Conservation (phyloP, 768 basidiomycete genomes). For the Agaricus subrufescens region DNA sequence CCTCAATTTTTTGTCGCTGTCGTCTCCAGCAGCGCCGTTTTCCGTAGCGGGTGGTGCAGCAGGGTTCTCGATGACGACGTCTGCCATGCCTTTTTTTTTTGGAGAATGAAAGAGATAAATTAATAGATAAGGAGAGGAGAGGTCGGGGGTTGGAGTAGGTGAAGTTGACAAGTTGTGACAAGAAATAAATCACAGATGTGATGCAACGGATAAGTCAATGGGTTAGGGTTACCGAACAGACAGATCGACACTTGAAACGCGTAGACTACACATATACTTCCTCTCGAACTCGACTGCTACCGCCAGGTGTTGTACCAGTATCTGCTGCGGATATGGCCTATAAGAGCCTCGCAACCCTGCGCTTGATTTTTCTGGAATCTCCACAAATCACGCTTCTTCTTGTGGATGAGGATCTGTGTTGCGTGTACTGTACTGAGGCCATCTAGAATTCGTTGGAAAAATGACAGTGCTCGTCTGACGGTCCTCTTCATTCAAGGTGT, state of each 20-base stretch:
- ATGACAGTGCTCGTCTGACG: too few relatives aligned
- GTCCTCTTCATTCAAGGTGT: too few relatives aligned
- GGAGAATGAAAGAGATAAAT: conserved; percentile 17
- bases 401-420: neutral
- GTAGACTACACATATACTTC: neutral
- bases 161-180: neutral
- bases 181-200: conserved; percentile 2
- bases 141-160: neutral
- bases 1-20: conserved; percentile 37
- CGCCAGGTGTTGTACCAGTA: neutral
- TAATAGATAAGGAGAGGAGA: conserved; percentile 8
- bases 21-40: conserved; percentile 11
- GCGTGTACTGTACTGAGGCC: neutral
- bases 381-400: neutral
- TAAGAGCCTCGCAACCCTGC: neutral
- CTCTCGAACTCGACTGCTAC: neutral
- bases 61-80: conserved; percentile 19
- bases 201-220: neutral
- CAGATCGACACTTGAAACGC: too few relatives aligned
- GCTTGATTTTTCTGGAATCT: neutral
- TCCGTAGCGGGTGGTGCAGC: conserved; percentile 6
- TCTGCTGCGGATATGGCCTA: neutral
- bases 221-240: conserved; percentile 6
- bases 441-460: neutral
- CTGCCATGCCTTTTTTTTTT: conserved; percentile 20